A percentile compares a stretch with the other conserved stretches of the same genome.
These are phyloP conservation scores for Globisporangium emineosum DNA, from an alignment of 352 stramenopile genomes.

Conservation along the genomic window DNA sequence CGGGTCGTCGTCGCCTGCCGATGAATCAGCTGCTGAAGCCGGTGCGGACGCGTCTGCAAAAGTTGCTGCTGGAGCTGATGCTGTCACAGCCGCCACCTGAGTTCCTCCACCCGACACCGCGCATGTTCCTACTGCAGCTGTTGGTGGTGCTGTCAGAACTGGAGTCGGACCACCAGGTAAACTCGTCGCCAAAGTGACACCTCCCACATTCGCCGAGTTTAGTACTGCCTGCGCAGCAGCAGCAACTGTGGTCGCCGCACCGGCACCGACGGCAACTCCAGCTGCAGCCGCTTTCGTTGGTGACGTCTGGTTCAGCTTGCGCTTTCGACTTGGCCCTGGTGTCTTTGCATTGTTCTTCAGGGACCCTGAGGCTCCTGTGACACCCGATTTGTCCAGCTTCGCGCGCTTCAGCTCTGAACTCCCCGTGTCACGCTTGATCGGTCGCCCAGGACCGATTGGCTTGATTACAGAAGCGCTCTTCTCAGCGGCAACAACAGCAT, in stretches of 20 bases:
- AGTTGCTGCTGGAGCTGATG: not conserved
- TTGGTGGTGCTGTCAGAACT: not conserved
- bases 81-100: not conserved
- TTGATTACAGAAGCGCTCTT: not conserved
- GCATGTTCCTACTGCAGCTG: not conserved
- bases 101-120: not conserved
- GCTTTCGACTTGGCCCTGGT: constrained; percentile 52
- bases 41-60: constrained; percentile 2
- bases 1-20: constrained; percentile 61
- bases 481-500: constrained; percentile 19
- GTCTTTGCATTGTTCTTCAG: constrained; percentile 24
- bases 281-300: constrained; percentile 17
- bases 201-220: not conserved
- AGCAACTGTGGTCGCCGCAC: constrained; percentile 12
- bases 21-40: constrained; percentile 11
- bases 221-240: not conserved
- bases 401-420: constrained; percentile 47
- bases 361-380: not conserved
- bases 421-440: constrained; percentile 41
- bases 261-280: constrained; percentile 1
- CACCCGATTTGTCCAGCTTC: constrained; percentile 26
- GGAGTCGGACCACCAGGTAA: not conserved
- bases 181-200: too few species aligned
- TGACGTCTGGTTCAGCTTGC: constrained; percentile 58
- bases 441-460: constrained; percentile 3